Evolutionary conservation across 495 filamentous ascomycete genomes (phyloP).

Genomic region (Cenococcum geophilum): DNA sequence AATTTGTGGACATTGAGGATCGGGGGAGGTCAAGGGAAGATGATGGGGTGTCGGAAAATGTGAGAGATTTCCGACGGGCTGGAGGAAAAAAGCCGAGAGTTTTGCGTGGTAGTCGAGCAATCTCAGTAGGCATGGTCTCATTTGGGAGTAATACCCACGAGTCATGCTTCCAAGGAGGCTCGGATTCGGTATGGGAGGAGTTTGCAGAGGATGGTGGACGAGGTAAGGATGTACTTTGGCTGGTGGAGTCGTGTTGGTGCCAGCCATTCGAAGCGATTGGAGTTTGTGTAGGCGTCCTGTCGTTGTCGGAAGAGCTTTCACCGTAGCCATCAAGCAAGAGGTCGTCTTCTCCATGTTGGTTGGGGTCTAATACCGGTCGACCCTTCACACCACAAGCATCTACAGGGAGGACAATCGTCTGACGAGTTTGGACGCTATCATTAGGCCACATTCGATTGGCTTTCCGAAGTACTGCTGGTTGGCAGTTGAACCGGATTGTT

Average conservation of each 20-base stretch:
- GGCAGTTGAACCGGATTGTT: slow-evolving; percentile 81
- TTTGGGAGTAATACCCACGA: slow-evolving; percentile 78
- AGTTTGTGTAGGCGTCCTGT: slow-evolving; percentile 13
- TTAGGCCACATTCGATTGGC: slow-evolving; percentile 92
- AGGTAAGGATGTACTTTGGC: slow-evolving; percentile 27
- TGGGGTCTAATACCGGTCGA: slow-evolving; percentile 40
- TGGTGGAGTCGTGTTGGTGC: slow-evolving; percentile 9
- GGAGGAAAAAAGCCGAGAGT: slow-evolving; percentile 88
- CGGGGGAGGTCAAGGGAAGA: slow-evolving; percentile 53
- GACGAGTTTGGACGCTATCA: slow-evolving; percentile 78
- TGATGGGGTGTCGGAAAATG: slow-evolving; percentile 50
- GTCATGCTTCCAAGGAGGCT: slow-evolving; percentile 70
- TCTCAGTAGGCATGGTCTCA: slow-evolving; percentile 65
- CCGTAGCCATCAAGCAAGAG: slow-evolving; percentile 39
- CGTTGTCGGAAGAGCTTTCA: slow-evolving; percentile 9
- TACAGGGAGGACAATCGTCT: slow-evolving; percentile 76
- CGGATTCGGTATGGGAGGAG: slow-evolving; percentile 25
- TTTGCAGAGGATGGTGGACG: slow-evolving; percentile 25
- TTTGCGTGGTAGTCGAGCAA: slow-evolving; percentile 75
- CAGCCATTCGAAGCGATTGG: slow-evolving; percentile 30
- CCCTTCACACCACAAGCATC: slow-evolving; percentile 86
- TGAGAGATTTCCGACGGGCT: slow-evolving; percentile 71
- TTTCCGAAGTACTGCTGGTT: slow-evolving; percentile 69
- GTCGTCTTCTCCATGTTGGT: slow-evolving; percentile 25
- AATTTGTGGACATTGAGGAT: slow-evolving; percentile 43